A percentile compares a stretch with the other conserved stretches of the same genome.
Conservation (phyloP, 306 rosid genomes). For the Datisca glomerata region DNA sequence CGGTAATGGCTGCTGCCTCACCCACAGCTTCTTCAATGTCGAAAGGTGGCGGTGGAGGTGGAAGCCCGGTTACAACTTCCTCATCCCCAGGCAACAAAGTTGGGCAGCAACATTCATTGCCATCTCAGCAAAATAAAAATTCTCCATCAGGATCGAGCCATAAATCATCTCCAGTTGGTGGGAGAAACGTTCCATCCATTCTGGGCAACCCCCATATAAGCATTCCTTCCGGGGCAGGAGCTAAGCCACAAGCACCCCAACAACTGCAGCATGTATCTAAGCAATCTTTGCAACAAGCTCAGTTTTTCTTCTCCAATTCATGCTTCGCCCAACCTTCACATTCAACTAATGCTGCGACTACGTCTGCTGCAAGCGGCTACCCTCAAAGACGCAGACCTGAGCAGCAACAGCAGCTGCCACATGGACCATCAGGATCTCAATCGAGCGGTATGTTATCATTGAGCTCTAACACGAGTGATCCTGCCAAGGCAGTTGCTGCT, state of each 20-base stretch:
- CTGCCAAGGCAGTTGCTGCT: constrained; percentile 33
- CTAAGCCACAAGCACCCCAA: constrained; percentile 14
- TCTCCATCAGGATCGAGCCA: constrained; percentile 30
- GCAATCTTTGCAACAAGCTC: constrained; percentile 55
- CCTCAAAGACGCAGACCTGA: constrained; percentile 53
- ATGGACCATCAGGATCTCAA: constrained; percentile 38
- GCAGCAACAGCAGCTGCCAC: constrained; percentile 41
- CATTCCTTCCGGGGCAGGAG: constrained; percentile 36
- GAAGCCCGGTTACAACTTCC: constrained; percentile 60
- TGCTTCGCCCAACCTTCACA: constrained; percentile 45
- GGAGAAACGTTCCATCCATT: constrained; percentile 63
- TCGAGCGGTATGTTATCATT: constrained; percentile 51
- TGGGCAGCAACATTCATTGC: constrained; percentile 47
- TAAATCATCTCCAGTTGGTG: constrained; percentile 80
- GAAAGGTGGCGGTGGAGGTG: constrained; percentile 80
- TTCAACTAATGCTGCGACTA: constrained; percentile 31
- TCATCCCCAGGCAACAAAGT: constrained; percentile 46
- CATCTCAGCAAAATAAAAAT: constrained; percentile 64
- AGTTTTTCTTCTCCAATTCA: constrained; percentile 30
- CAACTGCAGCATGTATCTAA: constrained; percentile 32
- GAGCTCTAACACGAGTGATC: constrained; percentile 29
- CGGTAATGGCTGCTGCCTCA: constrained; percentile 66
- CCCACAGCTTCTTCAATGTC: constrained; percentile 80
- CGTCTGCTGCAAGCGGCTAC: constrained; percentile 40
- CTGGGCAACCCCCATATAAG: constrained; percentile 52